Evolutionary conservation across 23 red algal genomes (phyloP).

Genomic region (Pyropia haitanensis): DNA sequence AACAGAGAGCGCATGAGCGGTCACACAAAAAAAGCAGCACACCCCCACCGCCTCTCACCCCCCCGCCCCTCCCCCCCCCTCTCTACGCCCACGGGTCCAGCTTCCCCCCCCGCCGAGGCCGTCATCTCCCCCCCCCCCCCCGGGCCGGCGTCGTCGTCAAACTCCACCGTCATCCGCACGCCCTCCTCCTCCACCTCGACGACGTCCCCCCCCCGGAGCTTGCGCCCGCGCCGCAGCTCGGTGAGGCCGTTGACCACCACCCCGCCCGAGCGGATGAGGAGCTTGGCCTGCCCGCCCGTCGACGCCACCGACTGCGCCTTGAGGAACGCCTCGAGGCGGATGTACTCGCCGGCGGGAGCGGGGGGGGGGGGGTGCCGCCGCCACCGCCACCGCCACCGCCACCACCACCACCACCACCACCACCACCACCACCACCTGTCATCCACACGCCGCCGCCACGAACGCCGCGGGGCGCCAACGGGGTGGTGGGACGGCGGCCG

Average conservation of each 20-base stretch:
- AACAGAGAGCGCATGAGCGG: no score
- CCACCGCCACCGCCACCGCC: no score
- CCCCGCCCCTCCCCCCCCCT: no score
- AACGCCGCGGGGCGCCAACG: no score
- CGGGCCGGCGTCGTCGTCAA: neutral
- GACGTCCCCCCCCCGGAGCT: slow-evolving; percentile 13
- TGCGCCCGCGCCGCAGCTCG: slow-evolving; percentile 30
- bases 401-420: no score
- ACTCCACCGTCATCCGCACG: slow-evolving; percentile 5
- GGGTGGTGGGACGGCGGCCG: no score
- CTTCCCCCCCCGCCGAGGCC: neutral
- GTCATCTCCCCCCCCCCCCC: neutral
- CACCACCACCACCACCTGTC: no score
- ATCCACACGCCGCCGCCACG: no score
- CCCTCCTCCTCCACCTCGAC: slow-evolving; percentile 1
- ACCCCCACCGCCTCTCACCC: no score
- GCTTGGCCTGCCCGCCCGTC: slow-evolving; percentile 43
- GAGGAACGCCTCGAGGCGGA: slow-evolving; percentile 27
- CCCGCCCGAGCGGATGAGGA: slow-evolving; percentile 17
- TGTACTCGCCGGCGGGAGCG: slow-evolving; percentile 19
- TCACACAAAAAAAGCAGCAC: no score
- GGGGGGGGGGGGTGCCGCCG: neutral
- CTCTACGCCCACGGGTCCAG: no score
- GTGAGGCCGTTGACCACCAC: slow-evolving; percentile 33
- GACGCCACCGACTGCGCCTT: slow-evolving; percentile 25